Evolutionary conservation across 1,284 basidiomycete genomes (phyloP).

Genomic region (Fomitiporia mediterranea): DNA sequence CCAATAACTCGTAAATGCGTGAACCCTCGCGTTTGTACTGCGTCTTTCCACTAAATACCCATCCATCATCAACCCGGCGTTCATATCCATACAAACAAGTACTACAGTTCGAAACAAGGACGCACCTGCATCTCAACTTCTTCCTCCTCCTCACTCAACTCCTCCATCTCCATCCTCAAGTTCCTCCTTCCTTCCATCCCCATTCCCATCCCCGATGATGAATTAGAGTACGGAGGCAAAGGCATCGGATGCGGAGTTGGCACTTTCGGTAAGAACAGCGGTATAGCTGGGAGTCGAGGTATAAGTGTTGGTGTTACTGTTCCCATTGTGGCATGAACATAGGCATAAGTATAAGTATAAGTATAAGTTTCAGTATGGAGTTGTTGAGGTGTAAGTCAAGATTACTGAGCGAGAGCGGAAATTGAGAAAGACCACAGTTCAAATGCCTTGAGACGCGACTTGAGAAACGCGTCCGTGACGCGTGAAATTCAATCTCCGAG

Average conservation of each 20-base stretch:
- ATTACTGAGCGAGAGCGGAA: too few relatives aligned
- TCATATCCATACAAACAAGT: neutral
- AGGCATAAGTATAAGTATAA: too few relatives aligned
- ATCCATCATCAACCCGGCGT: neutral
- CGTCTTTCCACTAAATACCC: conserved; percentile 36
- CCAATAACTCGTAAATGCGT: conserved; percentile 70
- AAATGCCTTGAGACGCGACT: too few relatives aligned
- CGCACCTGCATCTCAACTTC: conserved; percentile 69
- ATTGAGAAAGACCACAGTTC: too few relatives aligned
- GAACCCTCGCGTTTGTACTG: conserved; percentile 61
- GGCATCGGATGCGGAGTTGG: conserved; percentile 66
- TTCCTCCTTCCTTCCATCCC: conserved; percentile 61
- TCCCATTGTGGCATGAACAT: conserved; percentile 34
- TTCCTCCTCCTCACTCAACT: conserved; percentile 80
- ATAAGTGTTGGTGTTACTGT: conserved; percentile 66
- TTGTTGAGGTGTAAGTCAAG: too few relatives aligned
- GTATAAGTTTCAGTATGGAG: neutral
- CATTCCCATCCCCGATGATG: conserved; percentile 24
- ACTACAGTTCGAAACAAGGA: conserved; percentile 16
- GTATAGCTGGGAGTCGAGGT: conserved; percentile 55
- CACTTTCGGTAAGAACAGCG: conserved; percentile 58
- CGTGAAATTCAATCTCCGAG: neutral
- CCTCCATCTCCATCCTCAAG: conserved; percentile 74
- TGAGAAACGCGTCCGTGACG: neutral
- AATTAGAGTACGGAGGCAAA: conserved; percentile 38